Conservation (phyloP, 306 rosid species). For the Cicer chorassanicum region DNA sequence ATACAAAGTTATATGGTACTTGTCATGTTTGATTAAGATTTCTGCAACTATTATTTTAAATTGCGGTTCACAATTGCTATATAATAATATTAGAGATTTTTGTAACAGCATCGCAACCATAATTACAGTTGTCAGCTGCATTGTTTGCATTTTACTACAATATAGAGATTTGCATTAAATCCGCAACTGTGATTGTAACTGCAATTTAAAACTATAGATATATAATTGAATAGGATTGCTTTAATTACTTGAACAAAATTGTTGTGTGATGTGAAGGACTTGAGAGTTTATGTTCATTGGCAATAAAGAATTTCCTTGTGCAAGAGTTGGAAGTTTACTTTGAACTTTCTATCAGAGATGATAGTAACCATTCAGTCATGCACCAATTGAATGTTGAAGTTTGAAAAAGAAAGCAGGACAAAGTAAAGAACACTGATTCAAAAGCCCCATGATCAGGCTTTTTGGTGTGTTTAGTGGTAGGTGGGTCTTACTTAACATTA, state of each 20-base stretch:
- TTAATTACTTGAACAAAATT: slow-evolving; percentile 11
- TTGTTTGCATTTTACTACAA: too few species aligned
- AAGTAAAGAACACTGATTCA: slow-evolving; percentile 43
- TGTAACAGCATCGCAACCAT: too few species aligned
- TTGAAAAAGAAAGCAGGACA: slow-evolving; percentile 44
- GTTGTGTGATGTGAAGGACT: not conserved
- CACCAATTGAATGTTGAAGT: slow-evolving; percentile 42
- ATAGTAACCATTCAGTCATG: slow-evolving; percentile 42
- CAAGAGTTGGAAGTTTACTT: slow-evolving; percentile 40
- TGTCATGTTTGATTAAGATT: too few species aligned
- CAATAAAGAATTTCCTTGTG: slow-evolving; percentile 27
- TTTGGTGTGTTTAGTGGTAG: slow-evolving; percentile 29
- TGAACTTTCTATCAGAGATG: slow-evolving; percentile 44
- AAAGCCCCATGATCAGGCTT: slow-evolving; percentile 45
- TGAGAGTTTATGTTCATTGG: slow-evolving; percentile 27
- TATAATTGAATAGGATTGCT: slow-evolving; percentile 17
- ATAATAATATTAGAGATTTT: too few species aligned
- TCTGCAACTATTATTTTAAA: too few species aligned
- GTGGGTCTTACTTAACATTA: slow-evolving; percentile 41
- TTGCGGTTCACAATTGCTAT: too few species aligned
- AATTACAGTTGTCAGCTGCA: too few species aligned
- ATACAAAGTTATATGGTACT: too few species aligned
- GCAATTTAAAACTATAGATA: too few species aligned
- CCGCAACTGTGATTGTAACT: fast-evolving
- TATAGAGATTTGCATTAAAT: too few species aligned